Evolutionary conservation across 2,329 filamentous ascomycete genomes (phyloP), one percentile per base, ranked within the genome.

Genomic region (Amauroascus verrucosus): DNA sequence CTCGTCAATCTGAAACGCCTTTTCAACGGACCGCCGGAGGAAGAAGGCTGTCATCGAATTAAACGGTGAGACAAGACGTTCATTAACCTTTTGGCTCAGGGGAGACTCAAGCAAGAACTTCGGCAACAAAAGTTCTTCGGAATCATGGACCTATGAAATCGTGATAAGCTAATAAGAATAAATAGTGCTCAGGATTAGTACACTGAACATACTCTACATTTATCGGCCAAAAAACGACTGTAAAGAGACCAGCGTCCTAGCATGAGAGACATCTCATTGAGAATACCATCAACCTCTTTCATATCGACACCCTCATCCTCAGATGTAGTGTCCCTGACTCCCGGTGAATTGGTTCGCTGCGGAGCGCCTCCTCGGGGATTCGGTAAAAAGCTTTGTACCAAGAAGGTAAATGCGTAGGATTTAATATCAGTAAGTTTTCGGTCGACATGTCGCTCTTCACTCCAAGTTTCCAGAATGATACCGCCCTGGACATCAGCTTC

Each of bases 401-500:
- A 74, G 65, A 98, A 98, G 0, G 90, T 95, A 68, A 95, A 98
- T 0, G 93, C 90, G 65, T 98, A 98, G 53, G 90, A 95, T 72
- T 94, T 97, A 68, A 95, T 88, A 64, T 98, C 93, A 2, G 87
- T 97, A 57, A 98, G 75, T 64, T 85, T 88, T 62, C 91, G 81
- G 64, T 91, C 86, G 46, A 98, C 81, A 56, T 76, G 80, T 55
- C 89, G 80, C 65, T 97, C 91, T 59, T 98, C 93, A 53, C 83
- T 84, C 89, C 93, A 98, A 0, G 90, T 93, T 66, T 98, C 93
- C 50, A 98, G 75, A 55, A 98, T 84, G 60, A 97, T 95, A 59
- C 93, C 93, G 18, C 90, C 93, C 71, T 98, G 93, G 1, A 95
- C 85, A 69, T 98, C 93, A 1, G 89, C 93, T 71, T 98, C 93